A percentile compares a stretch with the other conserved stretches of the same genome.
Evolutionary conservation across 768 basidiomycete genomes (phyloP).

Genomic region (Lactarius hengduanensis): DNA sequence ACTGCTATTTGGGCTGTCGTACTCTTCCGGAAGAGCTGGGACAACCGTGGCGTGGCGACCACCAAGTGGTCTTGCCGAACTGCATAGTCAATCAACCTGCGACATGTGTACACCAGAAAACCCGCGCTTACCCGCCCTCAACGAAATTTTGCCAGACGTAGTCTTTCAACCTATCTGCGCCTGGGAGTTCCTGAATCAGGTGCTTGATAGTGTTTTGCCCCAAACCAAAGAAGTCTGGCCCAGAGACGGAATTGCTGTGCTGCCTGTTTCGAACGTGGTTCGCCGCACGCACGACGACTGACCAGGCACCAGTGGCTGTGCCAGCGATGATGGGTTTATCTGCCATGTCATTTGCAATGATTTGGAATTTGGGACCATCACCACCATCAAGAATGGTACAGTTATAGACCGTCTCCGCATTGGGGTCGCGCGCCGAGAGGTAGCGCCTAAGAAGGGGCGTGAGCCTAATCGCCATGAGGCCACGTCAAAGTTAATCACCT

Average conservation of each 20-base stretch:
- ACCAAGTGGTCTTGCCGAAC: slow-evolving; percentile 59
- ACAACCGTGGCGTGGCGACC: slow-evolving; percentile 82
- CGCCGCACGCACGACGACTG: slow-evolving; percentile 77
- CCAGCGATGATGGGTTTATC: slow-evolving; percentile 75
- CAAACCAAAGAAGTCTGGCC: slow-evolving; percentile 85
- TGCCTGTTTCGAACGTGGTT: slow-evolving; percentile 78
- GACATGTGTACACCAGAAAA: slow-evolving; percentile 7
- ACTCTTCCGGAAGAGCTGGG: slow-evolving; percentile 76
- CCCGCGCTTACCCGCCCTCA: slow-evolving; percentile 73
- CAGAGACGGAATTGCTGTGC: slow-evolving; percentile 84
- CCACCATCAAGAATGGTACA: slow-evolving; percentile 85
- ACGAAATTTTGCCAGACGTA: slow-evolving; percentile 87
- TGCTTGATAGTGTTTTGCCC: slow-evolving; percentile 89
- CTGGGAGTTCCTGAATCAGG: slow-evolving; percentile 80
- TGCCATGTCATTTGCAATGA: slow-evolving; percentile 68
- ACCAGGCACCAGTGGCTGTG: slow-evolving; percentile 89
- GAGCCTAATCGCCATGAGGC: slow-evolving; percentile 13
- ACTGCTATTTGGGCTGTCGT: slow-evolving; percentile 44
- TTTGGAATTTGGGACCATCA: slow-evolving; percentile 84
- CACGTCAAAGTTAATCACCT: slow-evolving; percentile 44
- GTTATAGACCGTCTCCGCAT: slow-evolving; percentile 66
- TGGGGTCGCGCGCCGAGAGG: slow-evolving; percentile 69
- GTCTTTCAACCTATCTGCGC: slow-evolving; percentile 66
- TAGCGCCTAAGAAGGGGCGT: slow-evolving; percentile 55
- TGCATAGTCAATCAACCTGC: slow-evolving; percentile 28